Evolutionary conservation across 352 stramenopile species (phyloP).

Genomic region (Phytophthora melonis): DNA sequence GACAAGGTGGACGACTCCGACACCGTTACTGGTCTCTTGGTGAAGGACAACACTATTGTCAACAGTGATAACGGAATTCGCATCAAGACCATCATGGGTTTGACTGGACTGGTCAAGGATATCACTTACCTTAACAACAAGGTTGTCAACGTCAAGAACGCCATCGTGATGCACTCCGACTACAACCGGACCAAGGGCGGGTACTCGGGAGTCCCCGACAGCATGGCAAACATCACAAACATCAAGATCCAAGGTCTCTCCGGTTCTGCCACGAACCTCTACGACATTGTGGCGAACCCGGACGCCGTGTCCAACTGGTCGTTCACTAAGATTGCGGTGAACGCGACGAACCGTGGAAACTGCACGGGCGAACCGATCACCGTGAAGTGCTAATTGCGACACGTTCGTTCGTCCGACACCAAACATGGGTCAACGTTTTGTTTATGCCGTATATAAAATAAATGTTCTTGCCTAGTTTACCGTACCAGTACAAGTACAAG

Average conservation of each 20-base stretch:
- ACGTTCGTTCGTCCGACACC: background rate
- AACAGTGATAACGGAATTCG: conserved; percentile 36
- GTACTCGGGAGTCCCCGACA: conserved; percentile 29
- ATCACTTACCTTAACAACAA: conserved; percentile 28
- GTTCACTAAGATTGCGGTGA: conserved; percentile 26
- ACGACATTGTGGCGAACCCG: conserved; percentile 37
- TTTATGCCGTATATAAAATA: background rate
- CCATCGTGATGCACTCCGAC: conserved; percentile 23
- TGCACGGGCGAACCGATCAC: conserved; percentile 20
- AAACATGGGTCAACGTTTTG: background rate
- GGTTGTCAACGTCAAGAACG: conserved; percentile 24
- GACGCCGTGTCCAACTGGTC: conserved; percentile 20
- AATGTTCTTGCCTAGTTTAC: too few species aligned
- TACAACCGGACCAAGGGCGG: conserved; percentile 31
- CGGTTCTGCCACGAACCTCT: conserved; percentile 40
- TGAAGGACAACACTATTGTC: conserved; percentile 31
- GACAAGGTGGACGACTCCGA: conserved; percentile 5
- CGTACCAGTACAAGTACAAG: too few species aligned
- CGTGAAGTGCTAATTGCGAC: conserved; percentile 15
- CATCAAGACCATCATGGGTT: conserved; percentile 27
- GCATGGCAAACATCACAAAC: conserved; percentile 31
- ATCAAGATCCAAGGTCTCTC: conserved; percentile 36
- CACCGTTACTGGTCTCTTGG: conserved; percentile 27
- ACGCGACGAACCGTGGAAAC: conserved; percentile 19
- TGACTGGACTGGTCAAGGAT: conserved; percentile 29